These are phyloP conservation scores for Elsinoe ampelina DNA, from an alignment of 2,329 filamentous ascomycete species.

Conservation along the genomic window DNA sequence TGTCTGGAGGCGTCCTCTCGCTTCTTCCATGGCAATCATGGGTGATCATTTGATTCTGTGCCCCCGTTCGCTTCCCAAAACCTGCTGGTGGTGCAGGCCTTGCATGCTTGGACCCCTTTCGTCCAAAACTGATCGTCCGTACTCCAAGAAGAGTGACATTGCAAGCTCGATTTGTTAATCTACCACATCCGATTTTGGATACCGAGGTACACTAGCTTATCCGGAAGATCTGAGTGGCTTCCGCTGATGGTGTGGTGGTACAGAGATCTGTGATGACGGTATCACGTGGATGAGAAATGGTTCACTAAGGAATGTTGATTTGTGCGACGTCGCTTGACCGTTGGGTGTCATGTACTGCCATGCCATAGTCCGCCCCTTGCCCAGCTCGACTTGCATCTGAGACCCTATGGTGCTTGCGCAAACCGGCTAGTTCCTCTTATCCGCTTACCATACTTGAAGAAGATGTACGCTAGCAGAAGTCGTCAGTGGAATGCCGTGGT, in stretches of 20 bases:
- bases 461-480: slow-evolving; percentile 32
- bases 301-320: background rate
- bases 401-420: slow-evolving; percentile 22
- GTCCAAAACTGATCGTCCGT: background rate
- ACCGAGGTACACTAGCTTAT: background rate
- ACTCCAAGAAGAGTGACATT: background rate
- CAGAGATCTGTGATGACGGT: slow-evolving; percentile 13
- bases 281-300: slow-evolving; percentile 21
- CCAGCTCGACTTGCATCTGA: slow-evolving; percentile 4
- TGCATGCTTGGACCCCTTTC: background rate
- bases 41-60: background rate
- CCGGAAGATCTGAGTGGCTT: background rate
- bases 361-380: background rate
- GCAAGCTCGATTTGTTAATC: background rate
- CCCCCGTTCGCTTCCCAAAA: background rate
- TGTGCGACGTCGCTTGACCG: slow-evolving; percentile 6
- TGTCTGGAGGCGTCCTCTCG: background rate
- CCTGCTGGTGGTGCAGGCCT: background rate
- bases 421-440: slow-evolving; percentile 40
- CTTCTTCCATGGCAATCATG: background rate
- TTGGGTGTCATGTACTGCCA: background rate
- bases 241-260: background rate
- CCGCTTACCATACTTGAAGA: slow-evolving; percentile 41
- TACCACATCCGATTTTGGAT: background rate
- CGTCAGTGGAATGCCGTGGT: slow-evolving; percentile 17